A percentile compares a stretch with the other conserved stretches of the same genome.
phyloP scores from a whole-genome alignment of 192 early-diverging fungal species.

The Backusella morwellensis region DNA sequence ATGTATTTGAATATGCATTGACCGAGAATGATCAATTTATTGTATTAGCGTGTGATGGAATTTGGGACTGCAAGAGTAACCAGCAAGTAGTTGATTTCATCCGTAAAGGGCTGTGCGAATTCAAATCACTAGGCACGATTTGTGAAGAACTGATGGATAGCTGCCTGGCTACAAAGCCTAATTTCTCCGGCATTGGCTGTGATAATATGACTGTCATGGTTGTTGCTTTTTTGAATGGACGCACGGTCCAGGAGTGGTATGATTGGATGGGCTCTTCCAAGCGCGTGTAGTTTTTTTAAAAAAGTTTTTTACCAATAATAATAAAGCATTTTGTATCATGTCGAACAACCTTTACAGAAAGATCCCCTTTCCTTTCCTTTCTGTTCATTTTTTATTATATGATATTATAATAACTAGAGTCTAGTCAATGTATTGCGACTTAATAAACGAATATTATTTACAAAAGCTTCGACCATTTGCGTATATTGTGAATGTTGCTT shows the following conservation, averaged over 20 bases:
- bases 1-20: conserved; percentile 62
- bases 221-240: conserved; percentile 78
- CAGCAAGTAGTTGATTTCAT: conserved; percentile 89
- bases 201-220: conserved; percentile 99
- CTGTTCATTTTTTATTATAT: neutral
- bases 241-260: conserved; percentile 73
- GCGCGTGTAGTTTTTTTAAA: neutral
- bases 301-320: too few species aligned
- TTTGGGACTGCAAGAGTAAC: conserved; percentile 95
- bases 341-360: too few species aligned
- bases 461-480: conserved; percentile 69
- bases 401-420: neutral
- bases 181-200: conserved; percentile 89
- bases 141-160: conserved; percentile 88
- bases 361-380: too few species aligned
- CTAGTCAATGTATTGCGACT: neutral
- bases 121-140: conserved; percentile 58
- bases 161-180: conserved; percentile 86
- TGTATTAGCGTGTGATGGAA: conserved; percentile 97
- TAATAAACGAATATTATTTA: conserved; percentile 78
- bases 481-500: conserved; percentile 62
- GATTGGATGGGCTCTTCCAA: conserved; percentile 29
- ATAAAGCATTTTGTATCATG: too few species aligned
- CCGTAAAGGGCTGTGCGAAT: conserved; percentile 61
- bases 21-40: conserved; percentile 88